phyloP scores from a whole-genome alignment of 352 stramenopile species.

The Globisporangium irregulare region DNA sequence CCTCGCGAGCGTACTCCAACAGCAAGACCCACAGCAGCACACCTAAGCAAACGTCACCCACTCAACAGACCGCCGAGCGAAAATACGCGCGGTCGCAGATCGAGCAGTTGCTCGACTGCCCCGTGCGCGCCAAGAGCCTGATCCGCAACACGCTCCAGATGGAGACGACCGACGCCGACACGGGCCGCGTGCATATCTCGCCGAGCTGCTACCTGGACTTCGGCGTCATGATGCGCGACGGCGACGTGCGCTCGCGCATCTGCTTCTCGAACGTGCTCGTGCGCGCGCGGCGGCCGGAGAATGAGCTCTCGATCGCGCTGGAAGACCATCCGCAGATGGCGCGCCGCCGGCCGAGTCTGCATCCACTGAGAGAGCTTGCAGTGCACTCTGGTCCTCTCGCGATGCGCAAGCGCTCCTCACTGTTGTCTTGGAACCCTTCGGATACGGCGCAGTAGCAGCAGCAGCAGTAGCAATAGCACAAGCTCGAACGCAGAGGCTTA shows the following conservation, averaged over 20 bases:
- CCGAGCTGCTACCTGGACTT: constrained; percentile 43
- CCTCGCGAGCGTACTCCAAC: background rate
- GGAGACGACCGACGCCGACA: constrained; percentile 24
- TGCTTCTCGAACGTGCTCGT: constrained; percentile 12
- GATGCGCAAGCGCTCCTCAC: background rate
- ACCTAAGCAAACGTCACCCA: background rate
- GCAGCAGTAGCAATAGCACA: background rate
- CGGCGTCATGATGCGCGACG: constrained; percentile 34
- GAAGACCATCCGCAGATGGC: constrained; percentile 1
- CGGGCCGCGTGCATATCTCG: constrained; percentile 32
- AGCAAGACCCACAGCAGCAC: background rate
- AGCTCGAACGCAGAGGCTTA: background rate
- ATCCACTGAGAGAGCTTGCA: background rate
- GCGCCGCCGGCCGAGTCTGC: background rate
- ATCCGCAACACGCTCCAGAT: constrained; percentile 36
- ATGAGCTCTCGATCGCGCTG: constrained; percentile 7
- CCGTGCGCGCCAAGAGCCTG: constrained; percentile 46
- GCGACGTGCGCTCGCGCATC: constrained; percentile 27
- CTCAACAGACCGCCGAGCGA: background rate
- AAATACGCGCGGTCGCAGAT: constrained; percentile 14
- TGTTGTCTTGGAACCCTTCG: background rate
- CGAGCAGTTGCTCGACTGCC: constrained; percentile 30
- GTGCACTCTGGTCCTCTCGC: background rate
- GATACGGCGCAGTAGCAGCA: background rate
- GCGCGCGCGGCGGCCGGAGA: background rate